Evolutionary conservation across 73 alveolate genomes (phyloP).

Genomic region (Stentor roeselii): DNA sequence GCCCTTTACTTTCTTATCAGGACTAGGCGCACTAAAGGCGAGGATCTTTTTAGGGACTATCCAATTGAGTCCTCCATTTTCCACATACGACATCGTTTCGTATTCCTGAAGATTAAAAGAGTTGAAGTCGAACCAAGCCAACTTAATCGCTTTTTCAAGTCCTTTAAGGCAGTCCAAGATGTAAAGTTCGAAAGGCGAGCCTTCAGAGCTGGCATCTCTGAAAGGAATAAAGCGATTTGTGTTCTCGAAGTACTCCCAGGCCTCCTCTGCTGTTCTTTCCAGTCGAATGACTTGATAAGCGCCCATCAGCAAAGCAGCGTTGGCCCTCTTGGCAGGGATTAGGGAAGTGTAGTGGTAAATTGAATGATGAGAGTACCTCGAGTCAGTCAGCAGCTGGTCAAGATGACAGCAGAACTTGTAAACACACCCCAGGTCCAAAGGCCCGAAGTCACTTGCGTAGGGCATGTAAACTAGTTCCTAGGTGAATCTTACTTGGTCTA

Average conservation of each 20-base stretch:
- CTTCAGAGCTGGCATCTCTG: conserved; percentile 45
- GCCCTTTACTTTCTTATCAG: conserved; percentile 52
- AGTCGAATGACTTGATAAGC: conserved; percentile 59
- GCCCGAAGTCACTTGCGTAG: conserved; percentile 78
- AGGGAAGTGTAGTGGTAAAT: conserved; percentile 30
- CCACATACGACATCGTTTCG: conserved; percentile 39
- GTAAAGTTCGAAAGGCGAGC: conserved; percentile 44
- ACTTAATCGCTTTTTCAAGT: conserved; percentile 52
- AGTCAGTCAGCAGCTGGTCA: conserved; percentile 45
- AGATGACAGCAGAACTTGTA: conserved; percentile 67
- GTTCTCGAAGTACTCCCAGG: conserved; percentile 20
- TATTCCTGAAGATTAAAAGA: conserved; percentile 46
- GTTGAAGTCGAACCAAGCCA: conserved; percentile 57
- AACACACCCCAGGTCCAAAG: conserved; percentile 62
- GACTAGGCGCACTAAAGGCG: conserved; percentile 29
- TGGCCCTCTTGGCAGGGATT: conserved; percentile 26
- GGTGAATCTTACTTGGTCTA: too few species aligned
- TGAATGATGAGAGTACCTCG: conserved; percentile 27
- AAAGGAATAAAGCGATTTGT: conserved; percentile 39
- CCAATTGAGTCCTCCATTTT: conserved; percentile 59
- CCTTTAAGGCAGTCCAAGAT: conserved; percentile 67
- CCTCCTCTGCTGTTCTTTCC: conserved; percentile 64
- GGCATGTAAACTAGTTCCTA: too few species aligned
- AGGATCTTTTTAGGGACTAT: conserved; percentile 45
- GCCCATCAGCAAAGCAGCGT: conserved; percentile 60